Conservation (phyloP, 495 filamentous ascomycete species). For the Neurospora sp. region DNA sequence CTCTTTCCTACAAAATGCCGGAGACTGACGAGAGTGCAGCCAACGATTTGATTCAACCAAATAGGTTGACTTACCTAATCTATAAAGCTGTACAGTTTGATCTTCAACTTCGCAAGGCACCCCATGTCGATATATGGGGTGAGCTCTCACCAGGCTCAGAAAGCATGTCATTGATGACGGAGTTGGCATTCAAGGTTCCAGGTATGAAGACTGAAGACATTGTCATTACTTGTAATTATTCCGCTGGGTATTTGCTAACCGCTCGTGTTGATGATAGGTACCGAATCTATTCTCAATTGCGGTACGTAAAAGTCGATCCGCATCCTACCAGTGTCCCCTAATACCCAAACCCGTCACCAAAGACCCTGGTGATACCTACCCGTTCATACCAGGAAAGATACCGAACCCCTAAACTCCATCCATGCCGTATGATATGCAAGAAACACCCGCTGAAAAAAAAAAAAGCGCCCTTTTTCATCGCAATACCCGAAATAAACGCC, state of each 20-base stretch:
- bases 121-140: not conserved
- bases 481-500: not conserved
- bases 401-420: not conserved
- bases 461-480: no score
- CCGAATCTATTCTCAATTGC: not conserved
- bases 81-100: not conserved
- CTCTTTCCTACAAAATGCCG: not conserved
- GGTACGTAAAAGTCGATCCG: not conserved
- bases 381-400: no score
- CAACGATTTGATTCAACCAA: not conserved
- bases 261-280: not conserved
- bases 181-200: not conserved
- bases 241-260: not conserved
- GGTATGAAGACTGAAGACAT: not conserved
- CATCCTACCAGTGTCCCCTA: not conserved
- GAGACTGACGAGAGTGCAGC: not conserved
- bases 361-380: no score
- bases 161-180: not conserved
- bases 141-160: not conserved
- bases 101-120: not conserved
- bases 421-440: not conserved
- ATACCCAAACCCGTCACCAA: not conserved
- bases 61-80: not conserved
- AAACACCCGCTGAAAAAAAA: no score
- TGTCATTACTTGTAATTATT: not conserved